Base-by-base conservation (phyloP, 2,329 filamentous ascomycete species). In the Botrytis tulipae region DNA sequence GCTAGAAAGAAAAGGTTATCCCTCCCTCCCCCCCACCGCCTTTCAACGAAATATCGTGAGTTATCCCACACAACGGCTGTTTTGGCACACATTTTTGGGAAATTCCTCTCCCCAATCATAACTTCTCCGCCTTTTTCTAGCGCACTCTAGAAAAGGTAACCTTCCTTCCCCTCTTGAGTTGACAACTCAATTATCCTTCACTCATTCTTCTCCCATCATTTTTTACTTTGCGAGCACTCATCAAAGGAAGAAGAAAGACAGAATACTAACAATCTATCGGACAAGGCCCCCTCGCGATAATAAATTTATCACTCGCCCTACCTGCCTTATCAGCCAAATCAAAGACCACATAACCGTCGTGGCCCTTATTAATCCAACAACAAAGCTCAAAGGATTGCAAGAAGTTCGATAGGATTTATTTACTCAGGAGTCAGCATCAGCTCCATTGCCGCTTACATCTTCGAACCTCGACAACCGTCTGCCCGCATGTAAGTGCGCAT, bases 31-130 rank as follows among this genome's bases (percentile, higher is more conserved):
- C 76, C 60, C 57, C 59, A 75, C 76, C 76, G 71, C 74, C 70
- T 70, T 54, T 77, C 76, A 77, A 75, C 74, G 74, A 75, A 72
- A 73, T 75, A 74, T 77, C 76, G 73, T 75, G 75, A 75, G 71
- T 70, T 76, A 73, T 72, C 74, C 72, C 72, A 74, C 73, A 57
- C 73, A 72, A 71, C 76, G 66, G 68, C 74, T 75, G 69, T 75
- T 74, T 76, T 72, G 63, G 48, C 29, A 65, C 70, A 71, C 59
- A 71, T 71, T 71, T 18, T 63, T 63, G 40, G 32, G 44, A 44
- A 25, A 40, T 40, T 46, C 25, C 59, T 29, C 59, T 61, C 42
- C 57, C 69, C 69, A 71, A 63, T 63, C 59, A 71, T 51, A 71
- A 46, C 59, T 71, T 71, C 70, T 71, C 70, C 59, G 70, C 70